These are phyloP conservation scores for Phytophthora quininea DNA, from an alignment of 352 stramenopile genomes.

Conservation along the genomic window DNA sequence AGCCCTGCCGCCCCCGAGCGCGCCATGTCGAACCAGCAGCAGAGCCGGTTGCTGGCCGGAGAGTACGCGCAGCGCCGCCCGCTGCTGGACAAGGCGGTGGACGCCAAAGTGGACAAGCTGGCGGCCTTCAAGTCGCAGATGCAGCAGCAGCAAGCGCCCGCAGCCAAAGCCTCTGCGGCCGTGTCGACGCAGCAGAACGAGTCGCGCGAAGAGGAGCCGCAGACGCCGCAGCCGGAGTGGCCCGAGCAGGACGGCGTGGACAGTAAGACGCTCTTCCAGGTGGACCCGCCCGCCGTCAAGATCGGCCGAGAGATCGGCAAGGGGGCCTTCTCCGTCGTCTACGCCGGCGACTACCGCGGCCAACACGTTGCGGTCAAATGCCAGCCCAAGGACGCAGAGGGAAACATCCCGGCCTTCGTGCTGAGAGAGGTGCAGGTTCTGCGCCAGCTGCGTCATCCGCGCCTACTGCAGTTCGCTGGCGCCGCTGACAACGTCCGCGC, in stretches of 20 bases:
- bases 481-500: constrained; percentile 70
- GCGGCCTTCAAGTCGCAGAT: constrained; percentile 35
- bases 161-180: not conserved
- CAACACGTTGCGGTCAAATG: constrained; percentile 86
- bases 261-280: constrained; percentile 48
- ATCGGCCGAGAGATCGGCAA: constrained; percentile 87
- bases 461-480: constrained; percentile 79
- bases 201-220: constrained; percentile 12
- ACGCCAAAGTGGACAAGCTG: constrained; percentile 6
- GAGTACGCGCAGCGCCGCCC: constrained; percentile 41
- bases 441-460: constrained; percentile 65
- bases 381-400: constrained; percentile 79
- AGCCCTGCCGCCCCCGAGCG: constrained; percentile 20
- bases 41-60: constrained; percentile 35
- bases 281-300: constrained; percentile 66
- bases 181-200: constrained; percentile 25
- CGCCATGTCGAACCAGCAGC: constrained; percentile 37
- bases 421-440: constrained; percentile 81
- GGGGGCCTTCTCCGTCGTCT: constrained; percentile 85
- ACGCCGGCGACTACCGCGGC: constrained; percentile 71
- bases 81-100: constrained; percentile 21
- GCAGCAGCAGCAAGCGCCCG: constrained; percentile 17
- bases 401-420: constrained; percentile 75
- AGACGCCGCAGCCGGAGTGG: constrained; percentile 32
- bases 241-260: constrained; percentile 23